Percentiles rank a stretch among this genome's conserved stretches.
Conservation (phyloP, 805 yeast species). For the Blastobotrys parvus region DNA sequence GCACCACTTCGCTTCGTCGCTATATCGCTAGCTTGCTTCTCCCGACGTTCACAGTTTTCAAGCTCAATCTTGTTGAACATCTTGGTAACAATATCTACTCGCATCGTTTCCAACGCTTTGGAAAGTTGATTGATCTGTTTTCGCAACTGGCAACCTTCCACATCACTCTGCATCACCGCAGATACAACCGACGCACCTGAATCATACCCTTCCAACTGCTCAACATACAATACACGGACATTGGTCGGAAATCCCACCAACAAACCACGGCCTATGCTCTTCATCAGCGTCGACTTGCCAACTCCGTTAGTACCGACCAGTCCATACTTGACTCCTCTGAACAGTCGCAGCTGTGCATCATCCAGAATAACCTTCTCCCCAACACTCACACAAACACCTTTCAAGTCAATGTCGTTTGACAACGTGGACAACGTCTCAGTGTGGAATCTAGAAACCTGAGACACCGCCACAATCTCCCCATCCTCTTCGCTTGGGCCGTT, state of each 20-base stretch:
- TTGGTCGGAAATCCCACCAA: slow-evolving; percentile 94
- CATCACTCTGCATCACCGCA: background rate
- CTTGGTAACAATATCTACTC: background rate
- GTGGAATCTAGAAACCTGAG: slow-evolving; percentile 3
- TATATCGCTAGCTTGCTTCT: background rate
- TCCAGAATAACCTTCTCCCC: slow-evolving; percentile 95
- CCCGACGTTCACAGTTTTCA: background rate
- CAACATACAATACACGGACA: slow-evolving; percentile 89
- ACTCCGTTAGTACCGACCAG: slow-evolving; percentile 98
- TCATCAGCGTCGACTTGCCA: slow-evolving; percentile 95
- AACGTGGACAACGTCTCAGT: slow-evolving; percentile 1
- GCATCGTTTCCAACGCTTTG: background rate
- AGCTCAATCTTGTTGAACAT: background rate
- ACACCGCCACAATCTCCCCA: background rate
- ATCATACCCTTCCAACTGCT: slow-evolving; percentile 39
- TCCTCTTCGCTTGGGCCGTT: background rate
- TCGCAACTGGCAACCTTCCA: background rate
- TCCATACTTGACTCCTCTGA: slow-evolving; percentile 96
- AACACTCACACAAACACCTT: slow-evolving; percentile 2
- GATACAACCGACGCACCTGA: background rate
- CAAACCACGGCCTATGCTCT: slow-evolving; percentile 93
- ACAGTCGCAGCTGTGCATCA: slow-evolving; percentile 78
- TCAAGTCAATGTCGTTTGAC: slow-evolving; percentile 1
- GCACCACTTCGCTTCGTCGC: slow-evolving; percentile 2
- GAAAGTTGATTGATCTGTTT: background rate